Percentiles rank a stretch among this genome's conserved stretches.
These are phyloP conservation scores for Salix viminalis DNA, from an alignment of 345 rosid genomes.

Conservation along the genomic window DNA sequence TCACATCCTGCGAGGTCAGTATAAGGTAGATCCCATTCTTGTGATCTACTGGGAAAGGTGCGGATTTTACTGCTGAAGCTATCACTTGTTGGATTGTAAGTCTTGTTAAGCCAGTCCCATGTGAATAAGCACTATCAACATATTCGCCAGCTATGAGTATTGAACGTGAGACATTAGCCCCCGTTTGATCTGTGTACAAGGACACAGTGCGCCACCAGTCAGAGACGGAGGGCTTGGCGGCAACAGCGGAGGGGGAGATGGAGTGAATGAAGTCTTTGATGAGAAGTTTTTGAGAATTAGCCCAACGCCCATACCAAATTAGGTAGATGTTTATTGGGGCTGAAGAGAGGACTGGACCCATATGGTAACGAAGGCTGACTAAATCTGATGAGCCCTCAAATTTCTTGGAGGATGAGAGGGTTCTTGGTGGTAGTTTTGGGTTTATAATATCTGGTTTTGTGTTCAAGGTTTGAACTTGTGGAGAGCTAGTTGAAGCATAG, in stretches of 20 bases:
- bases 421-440: constrained; percentile 70
- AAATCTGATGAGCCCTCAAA: constrained; percentile 86
- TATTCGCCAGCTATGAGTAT: constrained; percentile 69
- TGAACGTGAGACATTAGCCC: constrained; percentile 72
- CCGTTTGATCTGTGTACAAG: constrained; percentile 94
- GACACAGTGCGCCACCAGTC: constrained; percentile 89
- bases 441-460: constrained; percentile 34
- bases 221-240: constrained; percentile 48
- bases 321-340: constrained; percentile 77
- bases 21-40: constrained; percentile 78
- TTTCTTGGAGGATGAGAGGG: constrained; percentile 57
- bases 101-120: constrained; percentile 61
- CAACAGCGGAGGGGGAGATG: constrained; percentile 47
- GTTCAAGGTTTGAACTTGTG: constrained; percentile 32
- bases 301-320: constrained; percentile 93
- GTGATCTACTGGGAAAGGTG: constrained; percentile 77
- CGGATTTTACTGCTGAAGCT: constrained; percentile 56
- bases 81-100: constrained; percentile 78
- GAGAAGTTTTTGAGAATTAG: constrained; percentile 49
- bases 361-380: constrained; percentile 84
- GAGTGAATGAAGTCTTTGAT: constrained; percentile 77
- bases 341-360: constrained; percentile 96
- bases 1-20: constrained; percentile 68
- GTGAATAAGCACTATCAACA: constrained; percentile 53
- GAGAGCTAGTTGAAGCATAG: constrained; percentile 1